Conservation (phyloP, 2,329 filamentous ascomycete genomes). For the Colletotrichum godetiae region DNA sequence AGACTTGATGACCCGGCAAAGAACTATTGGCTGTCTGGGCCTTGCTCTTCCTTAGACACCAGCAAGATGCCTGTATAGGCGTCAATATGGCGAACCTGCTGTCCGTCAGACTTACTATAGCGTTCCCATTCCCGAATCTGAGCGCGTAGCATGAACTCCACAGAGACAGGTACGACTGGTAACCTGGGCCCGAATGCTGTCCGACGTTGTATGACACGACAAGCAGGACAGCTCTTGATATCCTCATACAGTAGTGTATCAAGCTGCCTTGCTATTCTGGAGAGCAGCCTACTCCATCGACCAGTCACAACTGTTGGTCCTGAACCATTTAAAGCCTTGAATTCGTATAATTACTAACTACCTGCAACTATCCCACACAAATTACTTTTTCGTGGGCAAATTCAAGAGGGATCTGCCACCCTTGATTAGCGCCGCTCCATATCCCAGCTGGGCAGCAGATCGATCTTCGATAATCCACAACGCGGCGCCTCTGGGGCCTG, state of each 20-base stretch:
- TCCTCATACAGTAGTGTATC: not conserved
- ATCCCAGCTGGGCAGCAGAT: slow-evolving; percentile 1
- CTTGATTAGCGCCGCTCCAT: not conserved
- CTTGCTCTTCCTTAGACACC: not conserved
- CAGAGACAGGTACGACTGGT: too few relatives aligned
- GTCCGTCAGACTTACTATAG: not conserved
- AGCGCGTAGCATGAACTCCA: not conserved
- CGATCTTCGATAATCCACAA: slow-evolving; percentile 1
- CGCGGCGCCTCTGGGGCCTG: not conserved
- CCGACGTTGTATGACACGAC: not conserved
- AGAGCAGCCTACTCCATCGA: not conserved
- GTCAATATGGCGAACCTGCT: not conserved
- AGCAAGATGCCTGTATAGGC: not conserved
- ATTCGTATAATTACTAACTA: not conserved
- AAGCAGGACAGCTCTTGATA: not conserved
- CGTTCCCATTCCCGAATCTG: not conserved
- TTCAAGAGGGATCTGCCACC: not conserved
- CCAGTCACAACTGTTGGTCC: too few relatives aligned
- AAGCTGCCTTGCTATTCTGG: not conserved
- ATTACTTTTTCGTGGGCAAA: not conserved
- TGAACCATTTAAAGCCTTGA: too few relatives aligned
- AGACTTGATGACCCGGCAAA: not conserved
- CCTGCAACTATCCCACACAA: not conserved
- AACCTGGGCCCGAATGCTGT: not conserved
- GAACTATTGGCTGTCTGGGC: not conserved